phyloP scores from a whole-genome alignment of 805 yeast genomes.

The Tetrapisispora phaffii region DNA sequence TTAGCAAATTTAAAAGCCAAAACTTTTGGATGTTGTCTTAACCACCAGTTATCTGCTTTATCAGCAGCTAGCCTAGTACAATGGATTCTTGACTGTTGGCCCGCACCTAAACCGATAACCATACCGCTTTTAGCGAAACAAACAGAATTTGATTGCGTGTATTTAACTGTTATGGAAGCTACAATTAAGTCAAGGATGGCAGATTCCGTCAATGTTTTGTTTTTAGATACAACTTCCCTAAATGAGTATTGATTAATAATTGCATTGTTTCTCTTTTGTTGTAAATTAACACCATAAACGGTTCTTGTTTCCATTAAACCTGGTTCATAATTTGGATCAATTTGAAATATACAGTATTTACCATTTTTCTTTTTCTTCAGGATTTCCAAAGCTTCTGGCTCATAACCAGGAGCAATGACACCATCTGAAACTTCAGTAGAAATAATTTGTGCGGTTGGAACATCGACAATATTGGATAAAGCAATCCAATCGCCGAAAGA shows the following conservation, averaged over 20 bases:
- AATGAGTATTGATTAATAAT: constrained; percentile 83
- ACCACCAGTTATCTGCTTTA: constrained; percentile 99
- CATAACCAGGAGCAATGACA: constrained; percentile 96
- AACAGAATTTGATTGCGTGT: constrained; percentile 98
- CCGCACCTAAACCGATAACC: constrained; percentile 98
- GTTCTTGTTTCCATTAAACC: constrained; percentile 77
- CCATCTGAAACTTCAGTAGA: constrained; percentile 97
- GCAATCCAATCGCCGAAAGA: constrained; percentile 98
- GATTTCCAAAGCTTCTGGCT: constrained; percentile 82
- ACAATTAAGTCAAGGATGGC: constrained; percentile 89
- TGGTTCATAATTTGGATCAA: constrained; percentile 90
- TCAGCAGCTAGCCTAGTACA: constrained; percentile 99
- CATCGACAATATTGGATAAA: constrained; percentile 88
- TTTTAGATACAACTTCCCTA: constrained; percentile 81
- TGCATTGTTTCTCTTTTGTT: constrained; percentile 97
- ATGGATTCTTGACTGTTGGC: constrained; percentile 98
- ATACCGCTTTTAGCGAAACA: constrained; percentile 98
- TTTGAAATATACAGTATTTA: constrained; percentile 91
- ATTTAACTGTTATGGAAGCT: constrained; percentile 93
- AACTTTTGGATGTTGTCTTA: constrained; percentile 95
- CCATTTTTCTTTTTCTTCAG: constrained; percentile 92
- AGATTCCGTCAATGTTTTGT: constrained; percentile 81
- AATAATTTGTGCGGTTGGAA: constrained; percentile 93
- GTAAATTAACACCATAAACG: constrained; percentile 89
- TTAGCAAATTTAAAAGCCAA: constrained; percentile 92